A percentile compares a stretch with the other conserved stretches of the same genome.
Evolutionary conservation across 2,329 filamentous ascomycete genomes (phyloP).

Genomic region (Stagonosporopsis rhizophila): DNA sequence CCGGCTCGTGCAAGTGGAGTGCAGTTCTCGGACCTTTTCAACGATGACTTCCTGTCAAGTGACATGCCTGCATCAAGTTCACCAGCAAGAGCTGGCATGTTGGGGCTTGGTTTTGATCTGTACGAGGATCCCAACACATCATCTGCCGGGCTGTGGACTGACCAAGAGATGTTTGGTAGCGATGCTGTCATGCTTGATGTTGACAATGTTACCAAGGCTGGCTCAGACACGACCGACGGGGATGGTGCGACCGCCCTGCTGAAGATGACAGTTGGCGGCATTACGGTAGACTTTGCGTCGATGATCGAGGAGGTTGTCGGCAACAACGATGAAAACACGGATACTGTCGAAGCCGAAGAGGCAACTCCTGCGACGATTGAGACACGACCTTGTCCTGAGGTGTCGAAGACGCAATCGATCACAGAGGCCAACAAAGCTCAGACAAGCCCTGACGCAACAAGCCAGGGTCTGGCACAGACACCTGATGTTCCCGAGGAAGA

Average conservation of each 20-base stretch:
- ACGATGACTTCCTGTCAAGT: constrained; percentile 46
- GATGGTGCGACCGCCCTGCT: constrained; percentile 20
- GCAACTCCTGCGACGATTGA: background rate
- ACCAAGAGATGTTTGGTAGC: constrained; percentile 43
- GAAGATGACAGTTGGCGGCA: constrained; percentile 39
- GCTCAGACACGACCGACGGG: background rate
- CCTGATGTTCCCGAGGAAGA: constrained; percentile 22
- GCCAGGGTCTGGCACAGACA: constrained; percentile 22
- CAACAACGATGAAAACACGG: constrained; percentile 23
- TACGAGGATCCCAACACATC: constrained; percentile 49
- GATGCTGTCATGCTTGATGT: constrained; percentile 36
- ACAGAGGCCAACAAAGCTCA: background rate
- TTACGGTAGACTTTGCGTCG: constrained; percentile 44
- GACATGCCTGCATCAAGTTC: constrained; percentile 49
- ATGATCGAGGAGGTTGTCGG: constrained; percentile 49
- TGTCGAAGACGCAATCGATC: background rate
- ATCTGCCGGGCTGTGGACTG: constrained; percentile 44
- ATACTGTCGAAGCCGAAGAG: background rate
- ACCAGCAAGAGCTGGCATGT: constrained; percentile 33
- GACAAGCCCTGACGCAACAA: constrained; percentile 19
- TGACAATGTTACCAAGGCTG: constrained; percentile 18
- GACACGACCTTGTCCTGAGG: background rate
- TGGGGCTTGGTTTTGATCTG: constrained; percentile 41
- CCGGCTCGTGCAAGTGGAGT: constrained; percentile 30
- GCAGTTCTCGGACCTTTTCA: constrained; percentile 39